Evolutionary conservation across 768 basidiomycete genomes (phyloP).

Genomic region (Boletus pseudo-olivaceus): DNA sequence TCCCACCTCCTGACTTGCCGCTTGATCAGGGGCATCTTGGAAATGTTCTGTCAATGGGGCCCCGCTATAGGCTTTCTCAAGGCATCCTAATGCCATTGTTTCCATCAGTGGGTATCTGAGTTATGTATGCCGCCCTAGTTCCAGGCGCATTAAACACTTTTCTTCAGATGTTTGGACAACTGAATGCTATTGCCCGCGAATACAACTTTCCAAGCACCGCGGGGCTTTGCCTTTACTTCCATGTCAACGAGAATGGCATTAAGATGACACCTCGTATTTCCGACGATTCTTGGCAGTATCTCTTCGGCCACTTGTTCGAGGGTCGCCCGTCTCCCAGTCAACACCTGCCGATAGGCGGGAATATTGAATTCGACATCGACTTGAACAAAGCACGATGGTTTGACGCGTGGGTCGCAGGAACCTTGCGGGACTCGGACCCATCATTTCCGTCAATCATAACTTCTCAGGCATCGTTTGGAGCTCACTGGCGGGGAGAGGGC

Average conservation of each 20-base stretch:
- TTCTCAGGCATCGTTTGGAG: conserved; percentile 36
- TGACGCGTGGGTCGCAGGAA: conserved; percentile 62
- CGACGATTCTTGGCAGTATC: conserved; percentile 70
- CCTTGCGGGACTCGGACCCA: conserved; percentile 40
- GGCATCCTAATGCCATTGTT: conserved; percentile 74
- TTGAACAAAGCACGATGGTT: conserved; percentile 74
- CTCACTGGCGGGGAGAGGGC: conserved; percentile 51
- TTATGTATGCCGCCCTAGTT: neutral
- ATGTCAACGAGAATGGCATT: conserved; percentile 53
- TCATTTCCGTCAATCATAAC: conserved; percentile 37
- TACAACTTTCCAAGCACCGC: conserved; percentile 75
- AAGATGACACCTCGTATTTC: conserved; percentile 67
- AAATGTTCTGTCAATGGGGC: conserved; percentile 54
- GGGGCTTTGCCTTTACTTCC: conserved; percentile 79
- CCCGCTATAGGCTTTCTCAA: conserved; percentile 57
- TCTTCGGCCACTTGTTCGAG: conserved; percentile 65
- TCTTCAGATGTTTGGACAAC: conserved; percentile 67
- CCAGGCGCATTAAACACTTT: neutral
- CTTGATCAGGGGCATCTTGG: conserved; percentile 59
- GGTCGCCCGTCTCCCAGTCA: conserved; percentile 32
- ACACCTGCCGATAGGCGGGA: conserved; percentile 64
- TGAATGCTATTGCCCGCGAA: conserved; percentile 75
- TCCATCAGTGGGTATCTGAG: conserved; percentile 50
- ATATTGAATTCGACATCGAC: conserved; percentile 88
- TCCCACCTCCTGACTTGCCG: conserved; percentile 58